A percentile compares a stretch with the other conserved stretches of the same genome.
Conservation (phyloP, 2,329 filamentous ascomycete species). For the Ophiosphaerella herpotricha region DNA sequence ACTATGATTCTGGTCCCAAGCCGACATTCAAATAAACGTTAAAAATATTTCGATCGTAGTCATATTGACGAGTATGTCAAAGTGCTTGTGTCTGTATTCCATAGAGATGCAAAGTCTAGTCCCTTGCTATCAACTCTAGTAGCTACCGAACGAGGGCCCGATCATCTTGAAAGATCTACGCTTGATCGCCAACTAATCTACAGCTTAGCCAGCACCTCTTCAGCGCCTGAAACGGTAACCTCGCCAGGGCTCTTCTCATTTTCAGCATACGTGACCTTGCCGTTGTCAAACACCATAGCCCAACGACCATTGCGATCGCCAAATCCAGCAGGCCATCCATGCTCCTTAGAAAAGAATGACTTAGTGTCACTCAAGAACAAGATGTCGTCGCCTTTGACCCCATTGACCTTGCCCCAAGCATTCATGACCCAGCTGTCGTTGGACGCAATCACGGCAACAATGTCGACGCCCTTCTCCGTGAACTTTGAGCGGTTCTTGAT, state of each 20-base stretch:
- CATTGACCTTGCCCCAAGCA: constrained; percentile 88
- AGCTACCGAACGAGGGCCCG: neutral
- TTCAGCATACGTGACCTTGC: constrained; percentile 81
- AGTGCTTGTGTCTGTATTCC: too few relatives aligned
- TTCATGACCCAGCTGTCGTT: constrained; percentile 90
- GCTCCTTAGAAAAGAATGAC: constrained; percentile 74
- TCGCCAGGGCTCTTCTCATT: constrained; percentile 64
- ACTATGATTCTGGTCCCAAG: neutral
- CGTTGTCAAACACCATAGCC: constrained; percentile 76
- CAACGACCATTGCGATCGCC: constrained; percentile 78
- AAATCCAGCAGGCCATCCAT: constrained; percentile 72
- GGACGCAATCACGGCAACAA: constrained; percentile 78
- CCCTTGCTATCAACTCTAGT: neutral
- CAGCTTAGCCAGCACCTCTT: constrained; percentile 55
- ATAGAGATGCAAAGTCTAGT: neutral
- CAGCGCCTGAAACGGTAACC: constrained; percentile 55
- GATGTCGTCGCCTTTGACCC: constrained; percentile 71
- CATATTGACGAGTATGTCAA: too few relatives aligned
- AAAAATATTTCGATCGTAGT: too few relatives aligned
- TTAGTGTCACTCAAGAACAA: constrained; percentile 78
- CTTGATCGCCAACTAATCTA: constrained; percentile 20
- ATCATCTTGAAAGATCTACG: neutral
- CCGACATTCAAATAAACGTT: neutral
- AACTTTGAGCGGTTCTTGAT: constrained; percentile 74
- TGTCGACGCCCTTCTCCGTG: constrained; percentile 78